These are phyloP conservation scores for Sporothrix pallida DNA, from an alignment of 2,329 filamentous ascomycete genomes.

Conservation along the genomic window DNA sequence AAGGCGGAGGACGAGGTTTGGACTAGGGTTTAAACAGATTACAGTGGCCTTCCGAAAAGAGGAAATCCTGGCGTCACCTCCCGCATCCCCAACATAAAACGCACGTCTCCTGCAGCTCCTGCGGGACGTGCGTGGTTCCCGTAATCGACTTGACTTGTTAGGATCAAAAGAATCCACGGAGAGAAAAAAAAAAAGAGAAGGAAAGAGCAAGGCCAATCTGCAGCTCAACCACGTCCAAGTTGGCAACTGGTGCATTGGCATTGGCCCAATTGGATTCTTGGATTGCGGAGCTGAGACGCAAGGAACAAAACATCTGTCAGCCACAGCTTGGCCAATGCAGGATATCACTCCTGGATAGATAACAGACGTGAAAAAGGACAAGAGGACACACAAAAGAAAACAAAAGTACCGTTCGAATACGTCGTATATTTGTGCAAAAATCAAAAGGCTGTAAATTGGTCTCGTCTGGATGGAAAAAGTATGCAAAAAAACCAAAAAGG, in stretches of 20 bases:
- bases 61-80: neutral
- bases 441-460: slow-evolving; percentile 3
- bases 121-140: no score
- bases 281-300: neutral
- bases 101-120: slow-evolving; percentile 18
- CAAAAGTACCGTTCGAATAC: neutral
- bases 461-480: slow-evolving; percentile 30
- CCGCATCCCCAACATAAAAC: slow-evolving; percentile 12
- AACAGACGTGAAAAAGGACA: neutral
- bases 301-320: neutral
- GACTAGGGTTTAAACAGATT: neutral
- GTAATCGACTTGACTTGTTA: no score
- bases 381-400: neutral
- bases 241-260: slow-evolving; percentile 16
- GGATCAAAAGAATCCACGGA: no score
- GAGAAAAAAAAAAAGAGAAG: no score
- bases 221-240: slow-evolving; percentile 16
- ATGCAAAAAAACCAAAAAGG: slow-evolving; percentile 26
- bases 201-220: neutral
- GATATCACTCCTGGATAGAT: neutral
- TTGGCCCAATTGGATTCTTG: slow-evolving; percentile 28
- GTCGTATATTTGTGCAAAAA: neutral
- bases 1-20: no score
- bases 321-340: neutral
- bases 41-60: slow-evolving; percentile 1